These are phyloP conservation scores for Trichomonascaceae sp. DNA, from an alignment of 1,139 yeast species.

Conservation along the genomic window DNA sequence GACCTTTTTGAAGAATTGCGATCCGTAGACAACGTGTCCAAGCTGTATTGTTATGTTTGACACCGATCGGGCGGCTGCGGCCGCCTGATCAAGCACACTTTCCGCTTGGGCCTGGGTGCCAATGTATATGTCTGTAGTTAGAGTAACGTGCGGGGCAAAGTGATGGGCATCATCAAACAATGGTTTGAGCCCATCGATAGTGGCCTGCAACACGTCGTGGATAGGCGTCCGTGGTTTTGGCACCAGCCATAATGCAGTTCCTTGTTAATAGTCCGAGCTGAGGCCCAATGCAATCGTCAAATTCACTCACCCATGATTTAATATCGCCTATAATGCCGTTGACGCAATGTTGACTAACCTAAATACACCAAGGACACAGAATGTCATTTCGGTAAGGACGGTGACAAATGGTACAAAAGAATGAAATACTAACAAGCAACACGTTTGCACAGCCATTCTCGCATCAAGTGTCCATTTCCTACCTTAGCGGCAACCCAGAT, in stretches of 20 bases:
- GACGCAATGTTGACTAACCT: no score
- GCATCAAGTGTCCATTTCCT: slow-evolving; percentile 54
- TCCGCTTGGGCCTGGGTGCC: slow-evolving; percentile 37
- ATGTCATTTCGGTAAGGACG: no score
- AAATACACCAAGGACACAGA: no score
- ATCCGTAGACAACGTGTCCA: slow-evolving; percentile 24
- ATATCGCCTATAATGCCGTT: no score
- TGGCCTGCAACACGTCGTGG: slow-evolving; percentile 43
- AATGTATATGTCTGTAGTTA: slow-evolving; percentile 46
- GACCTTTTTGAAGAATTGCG: slow-evolving; percentile 46
- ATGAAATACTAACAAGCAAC: not conserved
- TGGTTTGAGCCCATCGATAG: slow-evolving; percentile 54
- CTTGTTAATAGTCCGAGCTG: no score
- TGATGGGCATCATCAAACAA: slow-evolving; percentile 55
- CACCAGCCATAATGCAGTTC: slow-evolving; percentile 61
- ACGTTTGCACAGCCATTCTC: not conserved
- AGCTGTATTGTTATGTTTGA: slow-evolving; percentile 22
- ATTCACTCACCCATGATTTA: slow-evolving; percentile 1
- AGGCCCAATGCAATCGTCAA: no score
- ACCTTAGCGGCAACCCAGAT: slow-evolving; percentile 70
- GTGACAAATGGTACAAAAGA: no score
- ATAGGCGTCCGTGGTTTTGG: slow-evolving; percentile 46
- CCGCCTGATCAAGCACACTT: slow-evolving; percentile 48
- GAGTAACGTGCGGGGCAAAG: slow-evolving; percentile 69
- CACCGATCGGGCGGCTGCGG: slow-evolving; percentile 40